Percentiles rank a stretch among this genome's conserved stretches.
These are phyloP conservation scores for Candida mattraensis DNA, from an alignment of 805 yeast species.

Conservation along the genomic window DNA sequence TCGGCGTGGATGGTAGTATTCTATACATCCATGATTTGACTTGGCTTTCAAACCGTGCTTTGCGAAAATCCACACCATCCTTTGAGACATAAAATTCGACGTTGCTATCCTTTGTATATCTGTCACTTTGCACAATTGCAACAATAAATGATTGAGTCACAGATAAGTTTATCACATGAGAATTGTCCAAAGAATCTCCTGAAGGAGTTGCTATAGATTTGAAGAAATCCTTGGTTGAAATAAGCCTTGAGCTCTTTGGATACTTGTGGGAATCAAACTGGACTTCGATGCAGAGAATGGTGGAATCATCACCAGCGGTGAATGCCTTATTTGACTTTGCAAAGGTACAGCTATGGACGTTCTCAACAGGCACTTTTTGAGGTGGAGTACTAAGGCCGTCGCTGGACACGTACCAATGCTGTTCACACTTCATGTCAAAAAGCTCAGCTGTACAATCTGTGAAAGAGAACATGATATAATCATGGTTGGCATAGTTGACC, in stretches of 20 bases:
- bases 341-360: slow-evolving; percentile 23
- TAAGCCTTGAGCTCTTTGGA: slow-evolving; percentile 36
- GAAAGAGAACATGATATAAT: slow-evolving; percentile 34
- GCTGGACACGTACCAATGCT: slow-evolving; percentile 36
- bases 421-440: slow-evolving; percentile 18
- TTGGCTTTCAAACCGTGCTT: slow-evolving; percentile 41
- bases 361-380: slow-evolving; percentile 10
- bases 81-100: slow-evolving; percentile 45
- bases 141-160: slow-evolving; percentile 43
- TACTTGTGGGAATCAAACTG: slow-evolving; percentile 42
- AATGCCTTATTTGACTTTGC: slow-evolving; percentile 26
- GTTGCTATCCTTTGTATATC: slow-evolving; percentile 38
- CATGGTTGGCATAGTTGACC: slow-evolving; percentile 38
- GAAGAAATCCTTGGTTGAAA: slow-evolving; percentile 45
- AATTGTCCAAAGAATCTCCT: slow-evolving; percentile 17
- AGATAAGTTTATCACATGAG: slow-evolving; percentile 32
- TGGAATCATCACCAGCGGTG: slow-evolving; percentile 27
- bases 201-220: slow-evolving; percentile 24
- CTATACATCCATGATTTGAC: slow-evolving; percentile 37
- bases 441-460: slow-evolving; percentile 28
- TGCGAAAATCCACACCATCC: slow-evolving; percentile 42
- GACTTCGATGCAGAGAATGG: slow-evolving; percentile 35
- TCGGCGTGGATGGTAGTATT: slow-evolving; percentile 41
- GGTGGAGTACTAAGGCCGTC: slow-evolving; percentile 44
- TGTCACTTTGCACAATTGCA: slow-evolving; percentile 42